Evolutionary conservation across 192 early-diverging fungal genomes (phyloP), one percentile per base, ranked within the genome.

Genomic region (Coemansia sp.): DNA sequence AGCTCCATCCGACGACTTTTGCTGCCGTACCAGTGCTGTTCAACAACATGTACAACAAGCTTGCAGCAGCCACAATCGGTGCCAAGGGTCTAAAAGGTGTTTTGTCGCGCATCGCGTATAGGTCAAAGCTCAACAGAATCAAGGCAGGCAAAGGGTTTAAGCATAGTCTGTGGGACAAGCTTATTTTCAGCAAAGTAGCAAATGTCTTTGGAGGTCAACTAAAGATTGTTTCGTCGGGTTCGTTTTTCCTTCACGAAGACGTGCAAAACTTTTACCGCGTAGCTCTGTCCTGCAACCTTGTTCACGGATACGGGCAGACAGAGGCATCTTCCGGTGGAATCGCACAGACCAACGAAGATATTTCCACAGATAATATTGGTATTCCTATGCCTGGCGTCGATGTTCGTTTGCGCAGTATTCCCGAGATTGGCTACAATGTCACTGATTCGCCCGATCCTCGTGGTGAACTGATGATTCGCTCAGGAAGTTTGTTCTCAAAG

Each of bases 401-500:
- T 63, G 70, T 95, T 57, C 94, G 95, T 71, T 81, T 98, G 56
- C 88, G 93, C 3, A 91, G 43, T 94, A 96, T 28, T 28, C 22
- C 22, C 22, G 22, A 28, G 22, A 28, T 28, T 28, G 22, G 22
- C 1, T 28, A 28, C 74, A 72, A 87, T 33, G 83, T 91, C 0
- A 90, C 85, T 8, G 93, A 96, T 69, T 84, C 87, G 37, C 90
- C 90, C 4, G 81, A 75, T 52, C 91, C 93, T 39, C 88, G 91
- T 61, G 96, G 96, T 36, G 95, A 96, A 76, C 79, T 96, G 22
- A 92, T 91, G 85, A 71, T 93, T 33, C 87, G 94, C 64, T 91
- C 91, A 20, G 72, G 84, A 36, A 87, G 81, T 58, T 76, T 94
- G 6, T 90, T 96, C 64, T 61, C 62, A 6, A 92, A 90, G 22